A percentile compares a stretch with the other conserved stretches of the same genome.
These are phyloP conservation scores for Coemansia sp. DNA, from an alignment of 192 early-diverging fungal genomes.

Conservation along the genomic window DNA sequence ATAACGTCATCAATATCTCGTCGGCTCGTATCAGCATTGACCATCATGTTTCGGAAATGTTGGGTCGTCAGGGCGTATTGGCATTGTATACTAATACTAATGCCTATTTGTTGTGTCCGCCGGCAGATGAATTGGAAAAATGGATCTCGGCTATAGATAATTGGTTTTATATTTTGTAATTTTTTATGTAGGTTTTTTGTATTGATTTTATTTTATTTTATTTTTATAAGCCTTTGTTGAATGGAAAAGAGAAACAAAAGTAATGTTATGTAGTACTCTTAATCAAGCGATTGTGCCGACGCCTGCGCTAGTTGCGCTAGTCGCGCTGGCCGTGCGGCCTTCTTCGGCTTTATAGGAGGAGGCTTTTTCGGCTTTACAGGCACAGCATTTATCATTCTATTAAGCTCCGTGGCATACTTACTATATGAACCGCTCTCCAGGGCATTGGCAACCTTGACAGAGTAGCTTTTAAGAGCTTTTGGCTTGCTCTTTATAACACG, in stretches of 20 bases:
- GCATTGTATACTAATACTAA: conserved; percentile 43
- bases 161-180: conserved; percentile 44
- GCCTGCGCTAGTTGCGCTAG: too few species aligned
- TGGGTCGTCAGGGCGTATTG: conserved; percentile 25
- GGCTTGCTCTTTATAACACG: not conserved
- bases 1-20: conserved; percentile 75
- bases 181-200: not conserved
- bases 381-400: not conserved
- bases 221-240: conserved; percentile 3
- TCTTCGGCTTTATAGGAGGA: too few species aligned
- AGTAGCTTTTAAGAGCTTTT: not conserved
- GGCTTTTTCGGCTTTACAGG: not conserved
- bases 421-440: not conserved
- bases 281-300: too few species aligned
- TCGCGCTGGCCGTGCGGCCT: too few species aligned
- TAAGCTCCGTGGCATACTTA: not conserved
- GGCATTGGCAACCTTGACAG: not conserved
- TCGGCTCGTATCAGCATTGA: conserved; percentile 52
- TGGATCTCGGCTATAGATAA: conserved; percentile 55
- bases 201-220: conserved; percentile 8
- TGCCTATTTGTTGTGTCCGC: conserved; percentile 34
- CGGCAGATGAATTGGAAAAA: conserved; percentile 23
- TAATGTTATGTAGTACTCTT: too few species aligned
- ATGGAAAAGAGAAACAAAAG: too few species aligned
- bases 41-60: conserved; percentile 30